Evolutionary conservation across 176 grass and related monocot species (phyloP), one percentile per base, ranked within the genome.

Genomic region (Typha latifolia): DNA sequence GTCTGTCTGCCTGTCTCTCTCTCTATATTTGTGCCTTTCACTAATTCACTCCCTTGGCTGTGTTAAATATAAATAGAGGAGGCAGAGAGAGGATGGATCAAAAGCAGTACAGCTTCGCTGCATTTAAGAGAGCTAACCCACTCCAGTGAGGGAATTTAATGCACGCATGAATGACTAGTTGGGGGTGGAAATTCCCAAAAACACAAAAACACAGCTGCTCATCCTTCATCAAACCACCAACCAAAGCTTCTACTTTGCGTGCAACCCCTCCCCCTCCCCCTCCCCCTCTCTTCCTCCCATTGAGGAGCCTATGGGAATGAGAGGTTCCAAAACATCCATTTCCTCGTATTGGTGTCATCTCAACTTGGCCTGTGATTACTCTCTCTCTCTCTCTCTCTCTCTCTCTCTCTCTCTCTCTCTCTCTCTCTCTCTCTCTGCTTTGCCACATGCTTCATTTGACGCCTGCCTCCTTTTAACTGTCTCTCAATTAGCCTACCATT

Each of bases 381-480:
- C 56, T 19, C 43, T 64, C 32, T 66, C 62, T 69, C 48, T 66
- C 22, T 49, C 19, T 75, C 13, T 77, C 13, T 37, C 49, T 61
- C 49, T 26, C 49, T 56, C 61, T 49, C 23, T 23, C 51, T 77
- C 26, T 56, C 47, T 51, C 19, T 51, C 48, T 51, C 61, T 43
- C 61, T 57, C 15, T 56, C 14, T 6, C 14, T 56, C 52, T 56
- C 52, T 55, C n/a, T 55, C 0, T 15, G n/a, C 10, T 57, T 26
- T 26, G 24, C 24, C 53, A 57, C 15, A 57, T 57, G 52, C 52
- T 57, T 21, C 34, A 0, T 57, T 20, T 57, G 20, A 9, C 5
- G 53, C 8, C 15, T 22, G 8, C n/a, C 14, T n/a, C 5, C 53
- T 59, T 59, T 59, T 43, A 59, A 21, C 53, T 0, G 20, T 3